Evolutionary conservation across 169 alveolate species (phyloP), one percentile per base, ranked within the genome.

Genomic region (Cytauxzoon felis): DNA sequence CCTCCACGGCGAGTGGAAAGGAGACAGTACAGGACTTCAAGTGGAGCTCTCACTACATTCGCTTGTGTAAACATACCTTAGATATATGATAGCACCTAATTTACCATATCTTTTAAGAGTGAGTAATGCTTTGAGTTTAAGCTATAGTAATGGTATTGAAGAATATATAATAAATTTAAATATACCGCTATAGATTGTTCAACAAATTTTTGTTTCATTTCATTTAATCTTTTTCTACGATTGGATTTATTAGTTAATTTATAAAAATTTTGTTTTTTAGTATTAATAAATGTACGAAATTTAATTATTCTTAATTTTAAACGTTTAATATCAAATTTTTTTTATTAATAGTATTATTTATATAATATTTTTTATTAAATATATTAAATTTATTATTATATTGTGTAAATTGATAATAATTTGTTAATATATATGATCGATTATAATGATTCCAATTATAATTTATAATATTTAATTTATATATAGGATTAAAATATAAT

Each of bases 41-140:
- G n/a, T n/a, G n/a, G n/a, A n/a, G n/a, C n/a, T n/a, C n/a, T n/a
- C 9, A 0, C n/a, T 2, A 26, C 47, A 53, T 18, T 3, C 2
- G n/a, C n/a, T 4, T 27, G 7, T 1, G 5, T n/a, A 21, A 16
- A n/a, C 84, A 29, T 63, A 73, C 84, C 75, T 69, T 34, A 76
- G 42, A 51, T 76, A 76, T 1, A 66, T 76, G 0, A 49, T 54
- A 0, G 68, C 86, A 27, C 86, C 86, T 13, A 76, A 60, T 42
- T 76, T 76, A 32, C 86, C 86, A 69, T 76, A 76, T 43, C 63
- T 65, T 52, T 66, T 64, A 45, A 76, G 36, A 51, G 86, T 57
- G 38, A 76, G 60, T 45, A 59, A 19, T 30, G 86, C 82, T 13
- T 16, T 4, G n/a, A 66, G 4, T 23, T 59, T 56, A 48, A 66